Evolutionary conservation across 1,284 basidiomycete genomes (phyloP), one percentile per base, ranked within the genome.

Genomic region (Marasmius fiardii): DNA sequence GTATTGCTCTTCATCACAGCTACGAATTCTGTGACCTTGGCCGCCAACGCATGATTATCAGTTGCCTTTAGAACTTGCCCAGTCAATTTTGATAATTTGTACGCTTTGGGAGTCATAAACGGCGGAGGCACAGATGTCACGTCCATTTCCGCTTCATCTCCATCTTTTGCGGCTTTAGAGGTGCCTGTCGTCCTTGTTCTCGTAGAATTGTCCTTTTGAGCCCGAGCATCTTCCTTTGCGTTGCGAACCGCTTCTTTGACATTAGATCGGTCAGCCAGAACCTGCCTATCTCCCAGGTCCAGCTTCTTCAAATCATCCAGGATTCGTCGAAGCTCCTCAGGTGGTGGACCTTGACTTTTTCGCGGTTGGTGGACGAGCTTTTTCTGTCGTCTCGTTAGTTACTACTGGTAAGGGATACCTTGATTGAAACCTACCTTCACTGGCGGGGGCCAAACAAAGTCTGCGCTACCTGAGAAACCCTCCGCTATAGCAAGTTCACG

Each of bases 401-500:
- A 53, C 31, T 55, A 52, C 24, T 51, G 58, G 6, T 43, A 20
- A 6, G 39, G 39, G 33, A 51, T 60, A 23, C n/a, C 12, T 20
- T 18, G 26, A 18, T 11, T 31, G 23, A 56, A 37, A 55, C 52
- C 39, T 33, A 28, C 39, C 24, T 76, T 75, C 31, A 70, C 70
- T 59, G 79, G 79, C 11, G 86, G 83, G 12, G 88, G 88, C 88
- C 88, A 90, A 26, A 88, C 71, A 62, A 90, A 86, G 24, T 74
- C 77, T 37, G 86, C 80, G 53, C 74, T 74, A n/a, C 74, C 71
- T 3, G 72, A 73, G 59, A 78, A 87, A 3, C 86, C 88, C 39
- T 76, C 68, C 18, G 83, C 78, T n/a, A 73, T 64, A 2, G 82
- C 83, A 18, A 90, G 74, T 28, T 76, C 76, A 43, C 74, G 67